Conservation (phyloP, 2,329 filamentous ascomycete genomes). For the Dryadomyces sulphureus region DNA sequence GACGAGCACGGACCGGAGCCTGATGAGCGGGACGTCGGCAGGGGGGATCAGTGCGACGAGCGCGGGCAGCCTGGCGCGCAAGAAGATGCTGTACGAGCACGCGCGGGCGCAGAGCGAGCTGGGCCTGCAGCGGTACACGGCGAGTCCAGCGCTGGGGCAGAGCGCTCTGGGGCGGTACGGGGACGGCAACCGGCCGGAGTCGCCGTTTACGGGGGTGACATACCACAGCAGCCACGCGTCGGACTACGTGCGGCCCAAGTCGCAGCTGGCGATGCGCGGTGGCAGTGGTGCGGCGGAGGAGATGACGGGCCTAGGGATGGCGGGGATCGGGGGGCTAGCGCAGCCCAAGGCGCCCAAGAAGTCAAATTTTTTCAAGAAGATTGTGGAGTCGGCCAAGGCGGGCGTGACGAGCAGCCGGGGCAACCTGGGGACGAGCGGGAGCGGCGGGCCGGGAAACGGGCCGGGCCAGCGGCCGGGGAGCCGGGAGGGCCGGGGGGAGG, state of each 20-base stretch:
- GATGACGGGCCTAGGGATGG: conserved; percentile 21
- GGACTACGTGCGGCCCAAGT: conserved; percentile 35
- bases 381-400: conserved; percentile 86
- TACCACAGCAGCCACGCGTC: conserved; percentile 83
- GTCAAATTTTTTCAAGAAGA: conserved; percentile 69
- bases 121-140: conserved; percentile 28
- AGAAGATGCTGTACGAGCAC: conserved; percentile 30
- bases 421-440: conserved; percentile 53
- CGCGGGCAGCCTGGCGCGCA: conserved; percentile 79
- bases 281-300: conserved; percentile 30
- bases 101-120: conserved; percentile 46
- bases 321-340: conserved; percentile 64
- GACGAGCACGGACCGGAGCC: conserved; percentile 61
- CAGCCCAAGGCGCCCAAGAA: conserved; percentile 55
- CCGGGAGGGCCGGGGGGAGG: conserved; percentile 26
- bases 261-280: conserved; percentile 45
- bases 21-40: conserved; percentile 91
- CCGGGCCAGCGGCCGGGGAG: no score
- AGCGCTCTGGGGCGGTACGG: conserved; percentile 43
- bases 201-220: conserved; percentile 62
- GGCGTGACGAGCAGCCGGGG: conserved; percentile 80
- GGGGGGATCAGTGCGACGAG: conserved; percentile 88
- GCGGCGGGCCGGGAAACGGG: conserved; percentile 12
- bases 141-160: conserved; percentile 36
- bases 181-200: conserved; percentile 33